Base-by-base conservation (phyloP, 2,329 filamentous ascomycete genomes). In the Zarea fungicola region DNA sequence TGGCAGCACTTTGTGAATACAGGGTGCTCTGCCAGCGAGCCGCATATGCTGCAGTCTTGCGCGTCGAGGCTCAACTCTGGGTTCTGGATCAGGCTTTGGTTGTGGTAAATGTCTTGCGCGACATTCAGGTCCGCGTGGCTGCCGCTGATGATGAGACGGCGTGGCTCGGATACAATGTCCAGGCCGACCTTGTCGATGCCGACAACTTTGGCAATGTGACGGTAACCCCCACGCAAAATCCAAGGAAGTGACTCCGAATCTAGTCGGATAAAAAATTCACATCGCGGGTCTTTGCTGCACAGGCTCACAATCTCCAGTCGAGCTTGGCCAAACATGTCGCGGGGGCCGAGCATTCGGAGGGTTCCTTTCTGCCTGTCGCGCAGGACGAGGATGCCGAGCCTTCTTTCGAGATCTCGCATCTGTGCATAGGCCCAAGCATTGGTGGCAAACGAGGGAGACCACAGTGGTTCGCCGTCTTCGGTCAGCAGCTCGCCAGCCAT, bases 151-250 rank as follows among this genome's bases (percentile, higher is more conserved):
- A 45, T 26, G 13, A 50, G 7, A 7, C 34, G 41, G 9, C 41
- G 41, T 35, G 40, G 48, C 21, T 44, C 35, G 2, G 41, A 40
- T 7, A 23, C 41, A 18, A 50, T 11, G 21, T 50, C 48, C n/a
- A 50, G 48, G 7, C 18, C 48, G n/a, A 50, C 11, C 41, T 50
- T 50, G 35, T 50, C 48, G 10, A 11, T 6, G 26, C 41, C 41
- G 10, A 50, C 34, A n/a, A 9, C 11, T 2, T 11, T 14, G 13
- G 41, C 34, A 18, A 50, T 34, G 16, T 32, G 21, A 5, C 28
- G 34, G 9, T 32, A 40, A n/a, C 48, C 48, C 6, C 41, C 41
- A 9, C 13, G 25, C 7, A 50, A 42, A 3, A 44, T 34, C 48
- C 48, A 50, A 4, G n/a, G 32, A 5, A 50, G 26, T 16, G 48